A percentile compares a stretch with the other conserved stretches of the same genome.
Conservation (phyloP, 2,329 filamentous ascomycete genomes). For the Metarhizium rileyi region DNA sequence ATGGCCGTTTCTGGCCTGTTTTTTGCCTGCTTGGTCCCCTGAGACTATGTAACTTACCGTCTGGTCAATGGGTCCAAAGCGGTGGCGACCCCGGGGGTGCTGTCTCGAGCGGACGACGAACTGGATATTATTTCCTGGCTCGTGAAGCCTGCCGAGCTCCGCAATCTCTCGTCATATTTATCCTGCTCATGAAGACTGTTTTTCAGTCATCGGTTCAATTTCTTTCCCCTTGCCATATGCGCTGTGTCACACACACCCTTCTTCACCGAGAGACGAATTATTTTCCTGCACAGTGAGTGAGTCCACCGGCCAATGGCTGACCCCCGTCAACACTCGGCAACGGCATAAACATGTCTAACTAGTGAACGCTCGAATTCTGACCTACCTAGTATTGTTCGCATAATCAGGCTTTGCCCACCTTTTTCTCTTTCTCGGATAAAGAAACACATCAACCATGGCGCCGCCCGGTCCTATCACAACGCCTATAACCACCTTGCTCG, state of each 20-base stretch:
- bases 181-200: background rate
- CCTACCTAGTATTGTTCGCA: background rate
- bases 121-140: background rate
- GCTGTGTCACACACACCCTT: background rate
- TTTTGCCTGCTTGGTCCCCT: background rate
- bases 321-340: too few species aligned
- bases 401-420: background rate
- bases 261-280: background rate
- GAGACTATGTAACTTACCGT: too few species aligned
- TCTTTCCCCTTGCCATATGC: background rate
- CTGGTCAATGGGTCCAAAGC: too few species aligned
- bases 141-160: background rate
- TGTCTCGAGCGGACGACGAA: too few species aligned
- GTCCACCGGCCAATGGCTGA: background rate
- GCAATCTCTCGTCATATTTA: background rate
- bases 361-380: background rate
- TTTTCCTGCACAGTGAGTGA: background rate
- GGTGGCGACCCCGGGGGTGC: background rate
- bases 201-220: background rate
- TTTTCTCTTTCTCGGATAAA: background rate
- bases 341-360: background rate
- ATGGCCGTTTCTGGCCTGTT: background rate
- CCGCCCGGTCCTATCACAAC: slow-evolving; percentile 54
- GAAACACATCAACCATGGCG: slow-evolving; percentile 24
- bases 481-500: slow-evolving; percentile 67